Percentiles rank a stretch among this genome's conserved stretches.
phyloP scores from a whole-genome alignment of 257 asterid species.

The Cruciata laevipes region DNA sequence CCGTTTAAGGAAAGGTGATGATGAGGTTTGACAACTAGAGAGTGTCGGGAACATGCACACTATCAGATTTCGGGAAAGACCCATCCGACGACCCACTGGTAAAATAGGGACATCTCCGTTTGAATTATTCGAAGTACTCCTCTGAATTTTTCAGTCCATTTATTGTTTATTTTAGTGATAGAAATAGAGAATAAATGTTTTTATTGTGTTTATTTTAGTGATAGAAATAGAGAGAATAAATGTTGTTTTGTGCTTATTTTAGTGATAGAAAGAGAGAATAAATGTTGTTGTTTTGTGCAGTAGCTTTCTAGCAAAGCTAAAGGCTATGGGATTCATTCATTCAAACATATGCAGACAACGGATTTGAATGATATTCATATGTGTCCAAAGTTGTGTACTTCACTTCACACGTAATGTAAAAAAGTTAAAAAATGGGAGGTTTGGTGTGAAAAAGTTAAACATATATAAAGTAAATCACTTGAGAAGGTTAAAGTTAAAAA shows the following conservation, averaged over 20 bases:
- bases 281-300: neutral
- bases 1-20: conserved; percentile 51
- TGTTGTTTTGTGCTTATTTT: too few species aligned
- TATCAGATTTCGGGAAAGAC: conserved; percentile 51
- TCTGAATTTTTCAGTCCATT: neutral
- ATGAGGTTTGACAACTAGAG: conserved; percentile 57
- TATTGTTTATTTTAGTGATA: neutral
- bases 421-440: too few species aligned
- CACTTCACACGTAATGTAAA: neutral
- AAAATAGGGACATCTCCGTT: conserved; percentile 14
- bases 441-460: too few species aligned
- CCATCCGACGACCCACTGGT: conserved; percentile 31
- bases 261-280: too few species aligned
- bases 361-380: neutral
- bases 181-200: neutral
- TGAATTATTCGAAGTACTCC: neutral
- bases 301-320: neutral
- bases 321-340: neutral
- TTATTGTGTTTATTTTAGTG: too few species aligned
- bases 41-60: conserved; percentile 95
- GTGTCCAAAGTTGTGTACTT: neutral
- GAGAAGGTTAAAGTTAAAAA: too few species aligned
- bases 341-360: neutral
- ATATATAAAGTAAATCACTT: too few species aligned
- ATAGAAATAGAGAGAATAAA: too few species aligned